phyloP scores from a whole-genome alignment of 208 protist genomes.

The Crithidia expoeki region DNA sequence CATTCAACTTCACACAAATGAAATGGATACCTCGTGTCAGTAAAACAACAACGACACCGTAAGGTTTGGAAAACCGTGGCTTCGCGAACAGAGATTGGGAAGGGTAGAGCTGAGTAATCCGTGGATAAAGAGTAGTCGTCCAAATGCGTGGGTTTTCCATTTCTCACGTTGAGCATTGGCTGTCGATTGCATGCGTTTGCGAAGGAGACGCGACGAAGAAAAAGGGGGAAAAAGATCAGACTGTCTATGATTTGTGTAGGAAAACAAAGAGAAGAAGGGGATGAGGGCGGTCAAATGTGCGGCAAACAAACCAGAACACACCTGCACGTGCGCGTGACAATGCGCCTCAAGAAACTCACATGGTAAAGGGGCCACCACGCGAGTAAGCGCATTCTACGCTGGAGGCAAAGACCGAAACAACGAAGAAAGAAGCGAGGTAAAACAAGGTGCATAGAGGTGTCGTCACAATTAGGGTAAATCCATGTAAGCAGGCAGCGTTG shows the following conservation, averaged over 20 bases:
- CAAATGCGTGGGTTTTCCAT: background rate
- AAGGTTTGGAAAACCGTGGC: too few species aligned
- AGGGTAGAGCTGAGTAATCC: too few species aligned
- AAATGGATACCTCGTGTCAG: background rate
- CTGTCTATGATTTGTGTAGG: background rate
- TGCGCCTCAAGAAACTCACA: background rate
- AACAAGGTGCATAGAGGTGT: too few species aligned
- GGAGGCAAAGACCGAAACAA: constrained; percentile 2
- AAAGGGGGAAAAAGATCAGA: background rate
- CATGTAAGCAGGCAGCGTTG: constrained; percentile 3
- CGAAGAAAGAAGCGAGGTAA: background rate
- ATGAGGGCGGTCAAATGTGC: too few species aligned
- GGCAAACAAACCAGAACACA: background rate
- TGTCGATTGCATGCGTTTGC: constrained; percentile 6
- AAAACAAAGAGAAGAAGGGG: background rate
- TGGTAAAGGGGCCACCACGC: too few species aligned
- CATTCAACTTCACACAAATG: background rate
- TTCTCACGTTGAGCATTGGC: background rate
- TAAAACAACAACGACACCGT: too few species aligned
- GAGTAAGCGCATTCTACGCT: background rate
- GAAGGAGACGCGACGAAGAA: background rate
- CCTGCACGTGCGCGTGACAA: background rate
- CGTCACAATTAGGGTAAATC: too few species aligned
- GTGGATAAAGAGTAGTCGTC: too few species aligned
- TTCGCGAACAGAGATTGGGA: too few species aligned